Evolutionary conservation across 352 stramenopile species (phyloP), one percentile per base, ranked within the genome.

Genomic region (Phytopythium vexans): DNA sequence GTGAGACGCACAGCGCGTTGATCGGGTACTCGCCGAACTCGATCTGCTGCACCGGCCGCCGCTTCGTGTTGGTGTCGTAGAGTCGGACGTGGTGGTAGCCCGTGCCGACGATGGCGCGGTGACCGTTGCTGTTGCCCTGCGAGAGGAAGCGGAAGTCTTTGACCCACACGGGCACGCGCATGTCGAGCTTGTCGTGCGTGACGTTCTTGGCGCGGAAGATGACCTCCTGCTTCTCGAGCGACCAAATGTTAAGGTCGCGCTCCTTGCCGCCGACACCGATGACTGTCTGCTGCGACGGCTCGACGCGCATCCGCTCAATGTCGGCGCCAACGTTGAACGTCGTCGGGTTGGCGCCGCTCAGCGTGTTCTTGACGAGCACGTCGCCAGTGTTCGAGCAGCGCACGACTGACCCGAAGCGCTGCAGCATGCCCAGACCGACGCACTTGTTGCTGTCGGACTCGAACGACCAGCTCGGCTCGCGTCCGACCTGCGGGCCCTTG

Each of bases 81-180:
- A 96, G 71, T 44, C 88, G 71, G 6, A 96, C 62, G 41, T 95
- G 80, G 52, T 76, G 72, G 63, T 96, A 65, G 27, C 71, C 82
- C 33, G 86, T 93, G 53, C 86, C 86, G 6, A 90, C 76, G 36
- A 93, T 66, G 1, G 89, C 65, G 15, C 81, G 75, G 54, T 92
- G 72, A 49, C 72, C 77, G 44, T 89, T 89, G 57, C 77, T 92
- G 34, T 35, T 77, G 31, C 75, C 83, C 14, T 60, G 61, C 8
- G 70, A 79, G 40, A 91, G 43, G 41, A 91, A 93, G 0, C 64
- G 62, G 27, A 95, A 54, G 47, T 92, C 86, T 32, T 88, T 92
- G 36, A 96, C 78, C 82, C 84, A 96, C 59, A 96, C 80, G n/a
- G 88, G 88, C 49, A 95, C 82, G 14, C 83, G 76, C 73, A 96